These are phyloP conservation scores for Hansenula lynferdii DNA, from an alignment of 1,139 yeast genomes.

Conservation along the genomic window DNA sequence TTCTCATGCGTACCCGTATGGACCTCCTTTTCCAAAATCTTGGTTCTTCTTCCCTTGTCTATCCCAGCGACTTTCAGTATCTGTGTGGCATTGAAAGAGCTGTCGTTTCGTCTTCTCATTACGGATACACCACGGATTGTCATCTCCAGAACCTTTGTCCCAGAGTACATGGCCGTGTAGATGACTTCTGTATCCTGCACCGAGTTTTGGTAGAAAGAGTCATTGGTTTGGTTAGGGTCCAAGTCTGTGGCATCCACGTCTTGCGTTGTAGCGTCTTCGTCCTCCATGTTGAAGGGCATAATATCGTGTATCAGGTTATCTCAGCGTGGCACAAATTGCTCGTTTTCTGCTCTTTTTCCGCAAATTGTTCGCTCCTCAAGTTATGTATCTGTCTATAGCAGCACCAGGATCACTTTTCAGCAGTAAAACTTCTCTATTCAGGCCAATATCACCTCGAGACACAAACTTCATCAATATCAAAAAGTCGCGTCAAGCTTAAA, in stretches of 20 bases:
- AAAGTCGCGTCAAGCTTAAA: not conserved
- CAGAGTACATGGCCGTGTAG: constrained; percentile 60
- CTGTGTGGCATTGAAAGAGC: constrained; percentile 91
- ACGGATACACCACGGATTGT: constrained; percentile 69
- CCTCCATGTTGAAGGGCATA: not conserved
- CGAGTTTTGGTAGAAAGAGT: constrained; percentile 3
- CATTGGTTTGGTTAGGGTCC: constrained; percentile 4
- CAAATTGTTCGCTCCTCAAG: too few relatives aligned
- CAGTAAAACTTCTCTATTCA: too few relatives aligned
- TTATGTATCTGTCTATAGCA: too few relatives aligned
- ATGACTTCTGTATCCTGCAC: constrained; percentile 26
- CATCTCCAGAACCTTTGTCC: constrained; percentile 67
- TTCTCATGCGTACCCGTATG: constrained; percentile 83
- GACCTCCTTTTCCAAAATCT: constrained; percentile 84
- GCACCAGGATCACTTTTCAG: too few relatives aligned
- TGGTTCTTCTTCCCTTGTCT: constrained; percentile 81
- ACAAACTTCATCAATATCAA: too few relatives aligned
- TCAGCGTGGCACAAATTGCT: too few relatives aligned
- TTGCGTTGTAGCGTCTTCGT: constrained; percentile 2
- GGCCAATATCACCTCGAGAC: too few relatives aligned
- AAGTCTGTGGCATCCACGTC: constrained; percentile 14
- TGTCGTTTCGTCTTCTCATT: constrained; percentile 77
- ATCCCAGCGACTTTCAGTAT: constrained; percentile 82
- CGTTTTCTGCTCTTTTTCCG: too few relatives aligned
- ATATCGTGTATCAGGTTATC: too few relatives aligned